A percentile compares a stretch with the other conserved stretches of the same genome.
Evolutionary conservation across 2,329 filamentous ascomycete genomes (phyloP).

Genomic region (Penicillium sp.): DNA sequence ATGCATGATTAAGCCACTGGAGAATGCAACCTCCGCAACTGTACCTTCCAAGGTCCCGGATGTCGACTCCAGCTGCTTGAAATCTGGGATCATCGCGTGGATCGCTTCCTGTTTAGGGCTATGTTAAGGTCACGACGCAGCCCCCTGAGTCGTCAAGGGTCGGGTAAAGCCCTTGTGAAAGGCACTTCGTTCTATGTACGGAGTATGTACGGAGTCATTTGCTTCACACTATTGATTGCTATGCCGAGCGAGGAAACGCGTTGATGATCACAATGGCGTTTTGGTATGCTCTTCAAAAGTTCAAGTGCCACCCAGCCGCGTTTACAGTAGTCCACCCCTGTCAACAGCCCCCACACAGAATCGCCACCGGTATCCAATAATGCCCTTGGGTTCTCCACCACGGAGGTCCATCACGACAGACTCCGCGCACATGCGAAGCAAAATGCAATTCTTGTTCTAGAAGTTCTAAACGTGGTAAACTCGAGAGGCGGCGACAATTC

Average conservation of each 20-base stretch:
- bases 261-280: neutral
- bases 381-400: slow-evolving; percentile 11
- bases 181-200: neutral
- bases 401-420: slow-evolving; percentile 7
- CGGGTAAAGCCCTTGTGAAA: neutral
- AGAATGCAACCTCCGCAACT: neutral
- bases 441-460: neutral
- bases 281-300: too few relatives aligned
- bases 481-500: neutral
- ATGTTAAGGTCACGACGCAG: neutral
- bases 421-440: slow-evolving; percentile 5
- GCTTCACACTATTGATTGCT: slow-evolving; percentile 7
- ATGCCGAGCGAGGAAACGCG: neutral
- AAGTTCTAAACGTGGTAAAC: neutral
- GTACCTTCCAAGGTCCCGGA: slow-evolving; percentile 1
- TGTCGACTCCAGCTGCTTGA: slow-evolving; percentile 5
- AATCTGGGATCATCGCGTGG: slow-evolving; percentile 12
- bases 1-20: neutral
- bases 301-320: neutral
- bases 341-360: slow-evolving; percentile 15
- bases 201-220: neutral
- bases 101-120: slow-evolving; percentile 4
- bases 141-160: neutral
- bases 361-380: slow-evolving; percentile 22
- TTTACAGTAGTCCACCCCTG: slow-evolving; percentile 1